Percentiles rank a stretch among this genome's conserved stretches.
Evolutionary conservation across 2,329 filamentous ascomycete genomes (phyloP).

Genomic region (Paecilomyces formosus): DNA sequence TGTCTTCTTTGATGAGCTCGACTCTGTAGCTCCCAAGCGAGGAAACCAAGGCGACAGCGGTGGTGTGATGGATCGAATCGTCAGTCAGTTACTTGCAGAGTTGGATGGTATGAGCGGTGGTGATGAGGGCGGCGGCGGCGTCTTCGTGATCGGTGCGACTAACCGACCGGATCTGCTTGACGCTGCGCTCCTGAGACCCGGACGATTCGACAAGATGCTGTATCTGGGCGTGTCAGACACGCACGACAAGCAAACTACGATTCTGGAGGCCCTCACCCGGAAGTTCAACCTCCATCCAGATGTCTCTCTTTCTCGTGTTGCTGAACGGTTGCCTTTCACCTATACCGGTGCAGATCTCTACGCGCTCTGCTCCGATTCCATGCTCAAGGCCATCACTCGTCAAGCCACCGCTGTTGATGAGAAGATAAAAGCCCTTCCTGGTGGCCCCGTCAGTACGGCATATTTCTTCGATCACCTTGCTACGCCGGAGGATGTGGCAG

Average conservation of each 20-base stretch:
- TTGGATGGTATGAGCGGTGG: slow-evolving; percentile 96
- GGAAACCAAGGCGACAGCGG: slow-evolving; percentile 96
- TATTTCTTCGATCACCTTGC: slow-evolving; percentile 95
- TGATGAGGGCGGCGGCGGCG: slow-evolving; percentile 68
- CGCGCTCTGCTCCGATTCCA: slow-evolving; percentile 92
- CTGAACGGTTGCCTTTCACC: slow-evolving; percentile 77
- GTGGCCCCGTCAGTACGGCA: slow-evolving; percentile 64
- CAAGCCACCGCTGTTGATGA: slow-evolving; percentile 76
- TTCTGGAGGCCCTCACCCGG: slow-evolving; percentile 85
- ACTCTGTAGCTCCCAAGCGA: slow-evolving; percentile 92
- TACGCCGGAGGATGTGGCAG: slow-evolving; percentile 70
- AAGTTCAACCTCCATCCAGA: slow-evolving; percentile 83
- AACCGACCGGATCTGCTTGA: slow-evolving; percentile 92
- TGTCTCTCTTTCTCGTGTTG: slow-evolving; percentile 67
- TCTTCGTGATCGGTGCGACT: slow-evolving; percentile 95
- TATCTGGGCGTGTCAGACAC: slow-evolving; percentile 95
- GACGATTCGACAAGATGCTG: slow-evolving; percentile 96
- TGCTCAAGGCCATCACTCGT: slow-evolving; percentile 96
- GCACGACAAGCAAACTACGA: slow-evolving; percentile 90
- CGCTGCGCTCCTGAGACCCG: slow-evolving; percentile 78
- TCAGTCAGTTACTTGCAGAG: slow-evolving; percentile 88
- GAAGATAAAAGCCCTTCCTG: slow-evolving; percentile 62
- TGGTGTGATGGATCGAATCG: slow-evolving; percentile 96
- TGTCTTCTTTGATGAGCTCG: slow-evolving; percentile 96
- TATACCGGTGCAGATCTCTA: slow-evolving; percentile 98